Evolutionary conservation across 2,329 filamentous ascomycete genomes (phyloP).

Genomic region (Pseudocercospora crystallina): DNA sequence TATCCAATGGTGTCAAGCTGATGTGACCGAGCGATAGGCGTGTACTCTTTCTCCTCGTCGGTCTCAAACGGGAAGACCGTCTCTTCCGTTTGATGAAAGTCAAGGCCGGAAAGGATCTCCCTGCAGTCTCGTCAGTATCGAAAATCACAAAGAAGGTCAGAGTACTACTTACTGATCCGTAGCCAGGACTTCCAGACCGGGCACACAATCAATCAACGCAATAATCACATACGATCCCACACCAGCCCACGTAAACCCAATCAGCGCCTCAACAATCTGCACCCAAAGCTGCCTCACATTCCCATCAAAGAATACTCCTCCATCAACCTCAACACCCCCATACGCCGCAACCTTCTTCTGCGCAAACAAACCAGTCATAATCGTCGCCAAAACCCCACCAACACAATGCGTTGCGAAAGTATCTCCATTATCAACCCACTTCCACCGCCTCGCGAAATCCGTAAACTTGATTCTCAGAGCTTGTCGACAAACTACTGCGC

Average conservation of each 20-base stretch:
- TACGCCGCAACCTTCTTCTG: constrained; percentile 54
- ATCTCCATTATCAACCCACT: constrained; percentile 58
- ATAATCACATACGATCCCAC: constrained; percentile 50
- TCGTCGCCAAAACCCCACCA: constrained; percentile 52
- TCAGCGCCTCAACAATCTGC: constrained; percentile 52
- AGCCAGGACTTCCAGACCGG: constrained; percentile 54
- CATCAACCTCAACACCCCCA: constrained; percentile 51
- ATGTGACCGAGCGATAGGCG: constrained; percentile 4
- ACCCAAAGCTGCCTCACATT: constrained; percentile 52
- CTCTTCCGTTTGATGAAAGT: constrained; percentile 15
- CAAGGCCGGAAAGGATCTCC: constrained; percentile 11
- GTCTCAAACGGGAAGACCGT: constrained; percentile 12
- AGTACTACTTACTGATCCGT: constrained; percentile 49
- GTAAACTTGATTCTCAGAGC: constrained; percentile 56
- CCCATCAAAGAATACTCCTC: constrained; percentile 56
- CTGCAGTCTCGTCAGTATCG: constrained; percentile 3
- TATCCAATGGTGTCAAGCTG: background rate
- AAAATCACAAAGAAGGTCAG: background rate
- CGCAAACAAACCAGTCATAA: constrained; percentile 54
- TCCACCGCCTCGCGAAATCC: constrained; percentile 45
- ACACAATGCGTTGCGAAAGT: constrained; percentile 58
- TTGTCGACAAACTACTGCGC: constrained; percentile 51
- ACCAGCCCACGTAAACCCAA: constrained; percentile 55
- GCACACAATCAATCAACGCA: constrained; percentile 54
- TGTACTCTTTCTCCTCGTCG: constrained; percentile 13